These are phyloP conservation scores for Wallacemonas collosoma DNA, from an alignment of 208 protist species.

Conservation along the genomic window DNA sequence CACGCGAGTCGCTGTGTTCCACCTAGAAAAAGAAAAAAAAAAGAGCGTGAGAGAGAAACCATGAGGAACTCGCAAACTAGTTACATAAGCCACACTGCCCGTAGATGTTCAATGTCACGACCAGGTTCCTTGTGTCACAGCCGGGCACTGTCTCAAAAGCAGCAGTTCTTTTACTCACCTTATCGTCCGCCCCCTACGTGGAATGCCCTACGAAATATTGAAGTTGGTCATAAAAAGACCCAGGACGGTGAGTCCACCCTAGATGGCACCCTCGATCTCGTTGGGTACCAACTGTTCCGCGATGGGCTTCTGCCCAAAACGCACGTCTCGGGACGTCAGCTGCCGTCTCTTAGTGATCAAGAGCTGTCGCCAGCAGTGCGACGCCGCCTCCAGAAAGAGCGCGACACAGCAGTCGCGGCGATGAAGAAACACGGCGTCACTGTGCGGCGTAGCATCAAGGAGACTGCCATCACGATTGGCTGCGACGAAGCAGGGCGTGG, in stretches of 20 bases:
- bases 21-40: no score
- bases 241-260: constrained; percentile 71
- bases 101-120: not conserved
- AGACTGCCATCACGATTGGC: constrained; percentile 85
- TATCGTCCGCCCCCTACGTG: constrained; percentile 50
- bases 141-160: constrained; percentile 26
- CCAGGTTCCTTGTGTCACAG: constrained; percentile 24
- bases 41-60: no score
- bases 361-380: constrained; percentile 28
- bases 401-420: constrained; percentile 42
- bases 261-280: constrained; percentile 79
- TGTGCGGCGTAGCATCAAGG: constrained; percentile 83
- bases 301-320: constrained; percentile 74
- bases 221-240: constrained; percentile 59
- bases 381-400: constrained; percentile 52
- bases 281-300: constrained; percentile 87
- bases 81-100: constrained; percentile 6
- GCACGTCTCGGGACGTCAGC: constrained; percentile 31
- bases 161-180: constrained; percentile 24
- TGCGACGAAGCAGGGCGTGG: constrained; percentile 91
- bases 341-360: constrained; percentile 28
- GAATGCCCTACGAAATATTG: constrained; percentile 75
- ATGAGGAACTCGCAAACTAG: constrained; percentile 1
- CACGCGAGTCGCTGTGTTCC: no score
- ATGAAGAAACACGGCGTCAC: constrained; percentile 75